phyloP scores from a whole-genome alignment of 352 stramenopile genomes.

The Pythium phragmiticola region DNA sequence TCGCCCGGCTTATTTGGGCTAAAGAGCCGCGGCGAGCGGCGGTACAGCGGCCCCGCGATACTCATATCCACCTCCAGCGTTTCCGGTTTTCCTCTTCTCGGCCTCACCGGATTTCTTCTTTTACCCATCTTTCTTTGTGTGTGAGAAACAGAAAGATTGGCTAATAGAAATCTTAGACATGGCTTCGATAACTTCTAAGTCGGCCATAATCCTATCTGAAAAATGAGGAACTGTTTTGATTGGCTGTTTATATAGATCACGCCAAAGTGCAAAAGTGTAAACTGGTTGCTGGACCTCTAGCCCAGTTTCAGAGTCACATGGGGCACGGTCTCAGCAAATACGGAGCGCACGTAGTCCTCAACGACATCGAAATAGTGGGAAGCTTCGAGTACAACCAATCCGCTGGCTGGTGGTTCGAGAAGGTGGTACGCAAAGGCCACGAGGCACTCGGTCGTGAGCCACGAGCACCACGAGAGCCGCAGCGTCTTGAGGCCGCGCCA shows the following conservation, averaged over 20 bases:
- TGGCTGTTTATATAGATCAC: not conserved
- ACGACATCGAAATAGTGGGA: conserved; percentile 77
- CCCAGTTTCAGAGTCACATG: conserved; percentile 19
- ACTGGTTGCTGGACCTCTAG: not conserved
- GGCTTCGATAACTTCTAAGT: conserved; percentile 11
- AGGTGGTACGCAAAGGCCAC: conserved; percentile 70
- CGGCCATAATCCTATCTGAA: not conserved
- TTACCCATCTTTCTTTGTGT: not conserved
- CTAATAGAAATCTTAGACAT: conserved; percentile 23
- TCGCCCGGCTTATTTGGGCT: conserved; percentile 68
- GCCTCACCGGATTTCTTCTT: not conserved
- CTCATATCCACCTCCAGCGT: conserved; percentile 32
- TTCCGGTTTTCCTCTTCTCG: not conserved
- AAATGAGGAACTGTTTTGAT: not conserved
- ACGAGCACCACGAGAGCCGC: conserved; percentile 80
- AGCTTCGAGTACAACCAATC: conserved; percentile 49
- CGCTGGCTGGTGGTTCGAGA: conserved; percentile 46
- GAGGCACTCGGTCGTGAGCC: conserved; percentile 75
- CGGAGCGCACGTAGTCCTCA: conserved; percentile 63
- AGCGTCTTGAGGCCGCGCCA: conserved; percentile 62
- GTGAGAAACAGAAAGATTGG: conserved; percentile 4
- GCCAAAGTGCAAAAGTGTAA: not conserved
- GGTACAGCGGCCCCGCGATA: conserved; percentile 70
- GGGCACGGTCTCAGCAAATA: conserved; percentile 54
- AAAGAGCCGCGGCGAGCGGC: conserved; percentile 66